Conservation (phyloP, 1,284 basidiomycete genomes). For the Abortiporus biennis region DNA sequence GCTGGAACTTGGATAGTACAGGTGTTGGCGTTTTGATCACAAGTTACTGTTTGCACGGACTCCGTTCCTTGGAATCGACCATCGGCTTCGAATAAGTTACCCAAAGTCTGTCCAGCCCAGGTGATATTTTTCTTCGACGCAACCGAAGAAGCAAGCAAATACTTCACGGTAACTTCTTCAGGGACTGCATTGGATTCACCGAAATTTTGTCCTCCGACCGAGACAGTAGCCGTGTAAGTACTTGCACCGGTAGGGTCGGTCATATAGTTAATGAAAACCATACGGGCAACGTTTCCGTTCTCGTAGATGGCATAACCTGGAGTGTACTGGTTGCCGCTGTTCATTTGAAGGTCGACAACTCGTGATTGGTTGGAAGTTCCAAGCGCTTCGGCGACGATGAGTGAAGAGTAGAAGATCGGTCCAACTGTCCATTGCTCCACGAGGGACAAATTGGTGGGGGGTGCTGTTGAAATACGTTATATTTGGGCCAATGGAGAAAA, state of each 20-base stretch:
- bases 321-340: constrained; percentile 19
- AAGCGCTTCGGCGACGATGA: constrained; percentile 29
- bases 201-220: constrained; percentile 21
- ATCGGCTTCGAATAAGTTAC: constrained; percentile 52
- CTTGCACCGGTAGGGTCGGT: constrained; percentile 25
- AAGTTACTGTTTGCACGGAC: constrained; percentile 46
- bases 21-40: constrained; percentile 40
- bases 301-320: constrained; percentile 30
- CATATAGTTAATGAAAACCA: constrained; percentile 30
- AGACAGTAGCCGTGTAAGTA: constrained; percentile 25
- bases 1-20: constrained; percentile 63
- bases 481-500: background rate
- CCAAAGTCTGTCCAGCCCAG: constrained; percentile 61
- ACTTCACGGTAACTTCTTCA: constrained; percentile 25
- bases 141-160: constrained; percentile 32
- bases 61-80: constrained; percentile 54
- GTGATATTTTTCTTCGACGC: constrained; percentile 42
- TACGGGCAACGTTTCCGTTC: constrained; percentile 20
- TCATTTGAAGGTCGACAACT: constrained; percentile 23
- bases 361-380: constrained; percentile 24
- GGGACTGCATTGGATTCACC: constrained; percentile 17
- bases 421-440: constrained; percentile 31
- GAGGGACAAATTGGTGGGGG: constrained; percentile 29
- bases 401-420: constrained; percentile 29
- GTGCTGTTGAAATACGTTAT: constrained; percentile 17